phyloP scores from a whole-genome alignment of 2,329 filamentous ascomycete species.

The Nigrospora osmanthi region DNA sequence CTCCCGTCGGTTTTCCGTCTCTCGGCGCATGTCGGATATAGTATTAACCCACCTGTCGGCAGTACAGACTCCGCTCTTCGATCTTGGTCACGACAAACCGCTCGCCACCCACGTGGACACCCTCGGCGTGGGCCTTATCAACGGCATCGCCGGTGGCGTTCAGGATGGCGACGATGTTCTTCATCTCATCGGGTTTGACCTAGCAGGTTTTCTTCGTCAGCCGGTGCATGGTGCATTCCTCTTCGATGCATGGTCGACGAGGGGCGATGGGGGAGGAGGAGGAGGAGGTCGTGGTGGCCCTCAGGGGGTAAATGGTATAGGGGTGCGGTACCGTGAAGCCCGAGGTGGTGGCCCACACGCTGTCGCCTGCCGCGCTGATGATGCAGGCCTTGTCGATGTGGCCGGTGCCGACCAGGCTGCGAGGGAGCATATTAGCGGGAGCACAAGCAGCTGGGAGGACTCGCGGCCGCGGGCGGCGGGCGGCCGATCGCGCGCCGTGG shows the following conservation, averaged over 20 bases:
- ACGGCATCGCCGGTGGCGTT: constrained; percentile 34
- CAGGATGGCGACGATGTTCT: constrained; percentile 47
- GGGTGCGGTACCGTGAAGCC: constrained; percentile 60
- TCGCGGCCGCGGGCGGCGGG: too few species aligned
- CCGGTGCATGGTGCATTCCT: not conserved
- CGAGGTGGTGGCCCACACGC: constrained; percentile 64
- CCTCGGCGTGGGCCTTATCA: constrained; percentile 62
- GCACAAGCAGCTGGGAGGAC: too few species aligned
- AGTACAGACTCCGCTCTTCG: constrained; percentile 75
- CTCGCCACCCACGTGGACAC: constrained; percentile 67
- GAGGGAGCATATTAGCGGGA: too few species aligned
- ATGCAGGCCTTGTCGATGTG: constrained; percentile 81
- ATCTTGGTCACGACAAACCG: constrained; percentile 72
- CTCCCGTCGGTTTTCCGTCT: not conserved
- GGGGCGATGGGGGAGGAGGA: not conserved
- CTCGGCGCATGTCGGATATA: not conserved
- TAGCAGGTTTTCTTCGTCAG: constrained; percentile 28
- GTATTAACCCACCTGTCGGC: constrained; percentile 62
- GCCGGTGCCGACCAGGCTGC: constrained; percentile 70
- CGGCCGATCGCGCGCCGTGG: not conserved
- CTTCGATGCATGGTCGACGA: too few species aligned
- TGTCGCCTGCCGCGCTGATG: constrained; percentile 73
- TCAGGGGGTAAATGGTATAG: not conserved
- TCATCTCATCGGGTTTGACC: constrained; percentile 53
- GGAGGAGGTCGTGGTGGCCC: too few species aligned